phyloP scores from a whole-genome alignment of 371 early-diverging fungal species.

The Polyrhizophydium stewartii region DNA sequence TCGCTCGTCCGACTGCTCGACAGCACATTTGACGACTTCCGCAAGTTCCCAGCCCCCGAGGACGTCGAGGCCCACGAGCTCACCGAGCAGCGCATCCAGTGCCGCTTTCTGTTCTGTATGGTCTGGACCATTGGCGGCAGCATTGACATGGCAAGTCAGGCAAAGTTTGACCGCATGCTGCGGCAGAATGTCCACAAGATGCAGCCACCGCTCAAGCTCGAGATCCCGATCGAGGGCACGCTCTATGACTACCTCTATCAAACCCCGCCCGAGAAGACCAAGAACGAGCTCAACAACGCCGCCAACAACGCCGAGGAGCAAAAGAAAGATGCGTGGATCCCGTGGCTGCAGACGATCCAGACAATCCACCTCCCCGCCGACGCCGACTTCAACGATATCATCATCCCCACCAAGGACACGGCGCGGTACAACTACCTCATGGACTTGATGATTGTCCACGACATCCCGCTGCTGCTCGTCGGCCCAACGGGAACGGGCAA shows the following conservation, averaged over 20 bases:
- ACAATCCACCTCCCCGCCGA: constrained; percentile 35
- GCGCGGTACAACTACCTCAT: constrained; percentile 49
- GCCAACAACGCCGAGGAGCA: constrained; percentile 9
- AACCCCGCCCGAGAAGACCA: neutral
- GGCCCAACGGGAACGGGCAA: constrained; percentile 64
- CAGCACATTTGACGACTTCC: constrained; percentile 35
- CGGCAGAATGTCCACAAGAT: constrained; percentile 12
- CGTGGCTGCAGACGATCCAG: constrained; percentile 46
- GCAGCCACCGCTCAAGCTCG: constrained; percentile 15
- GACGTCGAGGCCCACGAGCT: constrained; percentile 14
- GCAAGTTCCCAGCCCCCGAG: constrained; percentile 15
- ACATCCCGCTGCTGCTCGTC: constrained; percentile 42
- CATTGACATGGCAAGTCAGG: constrained; percentile 39
- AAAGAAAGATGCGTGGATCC: constrained; percentile 34
- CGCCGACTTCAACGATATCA: constrained; percentile 53
- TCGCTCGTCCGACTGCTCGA: constrained; percentile 41
- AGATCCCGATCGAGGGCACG: constrained; percentile 30
- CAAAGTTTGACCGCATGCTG: constrained; percentile 40
- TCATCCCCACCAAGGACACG: constrained; percentile 55
- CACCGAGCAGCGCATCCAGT: constrained; percentile 23
- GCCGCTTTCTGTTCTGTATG: constrained; percentile 39
- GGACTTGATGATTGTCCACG: constrained; percentile 42
- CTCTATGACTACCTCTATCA: constrained; percentile 48
- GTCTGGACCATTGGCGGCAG: constrained; percentile 50
- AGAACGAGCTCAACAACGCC: neutral